Conservation (phyloP, 495 filamentous ascomycete species). For the Neurospora pannonica region DNA sequence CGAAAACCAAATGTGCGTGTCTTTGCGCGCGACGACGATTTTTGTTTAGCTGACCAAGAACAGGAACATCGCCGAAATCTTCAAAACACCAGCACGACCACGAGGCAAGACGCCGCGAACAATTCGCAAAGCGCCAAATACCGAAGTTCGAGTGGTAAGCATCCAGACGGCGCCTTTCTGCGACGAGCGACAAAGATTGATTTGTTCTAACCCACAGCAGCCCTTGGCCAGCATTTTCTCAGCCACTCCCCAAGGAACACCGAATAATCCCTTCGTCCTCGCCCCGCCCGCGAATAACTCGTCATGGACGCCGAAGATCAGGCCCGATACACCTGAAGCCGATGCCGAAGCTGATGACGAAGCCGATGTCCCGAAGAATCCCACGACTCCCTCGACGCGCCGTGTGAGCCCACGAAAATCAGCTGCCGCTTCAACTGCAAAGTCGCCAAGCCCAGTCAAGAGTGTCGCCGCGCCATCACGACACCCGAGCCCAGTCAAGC, state of each 20-base stretch:
- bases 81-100: conserved; percentile 93
- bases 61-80: conserved; percentile 81
- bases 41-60: not conserved
- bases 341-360: not conserved
- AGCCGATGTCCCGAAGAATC: not conserved
- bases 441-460: conserved; percentile 24
- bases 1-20: conserved; percentile 66
- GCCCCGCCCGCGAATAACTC: conserved; percentile 15
- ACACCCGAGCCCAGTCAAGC: not conserved
- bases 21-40: not conserved
- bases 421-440: not conserved
- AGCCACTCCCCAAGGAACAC: conserved; percentile 34
- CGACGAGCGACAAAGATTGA: not conserved
- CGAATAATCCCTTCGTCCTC: conserved; percentile 40
- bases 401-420: not conserved
- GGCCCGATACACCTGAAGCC: not conserved
- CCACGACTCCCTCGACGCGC: not conserved
- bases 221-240: conserved; percentile 76
- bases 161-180: not conserved
- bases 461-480: not conserved
- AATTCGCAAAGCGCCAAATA: conserved; percentile 54
- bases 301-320: conserved; percentile 27
- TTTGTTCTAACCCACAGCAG: conserved; percentile 35
- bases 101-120: conserved; percentile 90
- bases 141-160: conserved; percentile 61